A percentile compares a stretch with the other conserved stretches of the same genome.
Evolutionary conservation across 352 stramenopile species (phyloP).

Genomic region (Phytopythium montanum): DNA sequence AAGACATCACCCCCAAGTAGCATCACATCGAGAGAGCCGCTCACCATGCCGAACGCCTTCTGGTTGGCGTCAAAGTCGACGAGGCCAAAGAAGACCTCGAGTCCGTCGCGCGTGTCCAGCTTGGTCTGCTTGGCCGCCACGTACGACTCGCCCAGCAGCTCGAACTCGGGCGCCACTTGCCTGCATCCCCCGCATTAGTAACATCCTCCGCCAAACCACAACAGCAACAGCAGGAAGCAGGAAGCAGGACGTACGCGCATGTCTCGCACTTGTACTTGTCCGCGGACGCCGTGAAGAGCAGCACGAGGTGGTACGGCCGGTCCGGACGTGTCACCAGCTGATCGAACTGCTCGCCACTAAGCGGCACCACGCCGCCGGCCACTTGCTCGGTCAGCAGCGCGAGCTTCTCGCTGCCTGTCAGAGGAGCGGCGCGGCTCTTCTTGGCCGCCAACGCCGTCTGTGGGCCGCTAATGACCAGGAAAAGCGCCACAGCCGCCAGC

Average conservation of each 20-base stretch:
- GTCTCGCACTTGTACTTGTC: conserved; percentile 77
- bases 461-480: conserved; percentile 29
- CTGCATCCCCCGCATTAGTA: conserved; percentile 14
- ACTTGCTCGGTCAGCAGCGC: conserved; percentile 40
- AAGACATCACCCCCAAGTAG: background rate
- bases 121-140: conserved; percentile 57
- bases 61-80: conserved; percentile 78
- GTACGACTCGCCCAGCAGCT: conserved; percentile 62
- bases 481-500: conserved; percentile 27
- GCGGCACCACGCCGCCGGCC: conserved; percentile 56
- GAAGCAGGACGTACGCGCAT: conserved; percentile 45
- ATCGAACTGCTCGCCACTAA: conserved; percentile 53
- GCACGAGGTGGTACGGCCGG: conserved; percentile 76
- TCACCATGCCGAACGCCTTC: conserved; percentile 56
- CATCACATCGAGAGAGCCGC: background rate
- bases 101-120: conserved; percentile 66
- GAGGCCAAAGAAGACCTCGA: conserved; percentile 74
- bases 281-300: conserved; percentile 71
- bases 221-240: background rate
- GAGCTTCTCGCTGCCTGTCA: conserved; percentile 64
- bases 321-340: conserved; percentile 58
- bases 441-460: conserved; percentile 25
- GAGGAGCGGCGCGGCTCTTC: conserved; percentile 29
- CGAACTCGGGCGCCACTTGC: conserved; percentile 67
- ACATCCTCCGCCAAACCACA: background rate